Evolutionary conservation across 805 yeast genomes (phyloP), one percentile per base, ranked within the genome.

Genomic region (Saccharomycopsis capsularis): DNA sequence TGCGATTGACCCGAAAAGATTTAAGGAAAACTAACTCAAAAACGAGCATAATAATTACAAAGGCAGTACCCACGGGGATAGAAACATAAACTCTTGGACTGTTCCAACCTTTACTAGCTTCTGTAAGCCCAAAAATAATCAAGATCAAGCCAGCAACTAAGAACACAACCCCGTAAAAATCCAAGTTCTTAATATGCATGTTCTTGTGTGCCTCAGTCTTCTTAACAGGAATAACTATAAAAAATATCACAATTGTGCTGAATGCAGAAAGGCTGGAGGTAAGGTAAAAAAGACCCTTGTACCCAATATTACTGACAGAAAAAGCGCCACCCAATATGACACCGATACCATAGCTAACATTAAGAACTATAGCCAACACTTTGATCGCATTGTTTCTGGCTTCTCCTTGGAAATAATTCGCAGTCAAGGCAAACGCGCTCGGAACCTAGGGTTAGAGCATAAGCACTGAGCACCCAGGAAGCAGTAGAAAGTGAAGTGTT

Each of bases 1-100:
- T 21, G 19, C 27, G 32, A 1, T 40, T 22, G 4, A 3, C 13
- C 18, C 23, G n/a, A 25, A 25, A 41, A 21, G 4, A 7, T 32
- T 29, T 43, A n/a, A 50, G 7, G 19, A 47, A 50, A 3, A 44
- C 52, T 16, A 16, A 37, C 23, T 50, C 54, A 39, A 47, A 50
- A 5, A 43, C 3, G 5, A 46, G 18, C 36, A 48, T 35, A 65
- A 43, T 70, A 71, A 54, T 69, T 65, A 52, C 82, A 82, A 59
- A 78, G 64, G 82, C 77, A 60, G 78, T 75, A 1, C 85, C 82
- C 32, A 81, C 63, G 4, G 85, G 74, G 40, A 72, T 74, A 59
- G 78, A 79, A 22, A 78, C 76, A 59, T 51, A 51, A 11, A 37
- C 46, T 32, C 39, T 43, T 25, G 54, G 54, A 2, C 43, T n/a